Conservation (phyloP, 2,329 filamentous ascomycete species). For the Alternaria viburni region DNA sequence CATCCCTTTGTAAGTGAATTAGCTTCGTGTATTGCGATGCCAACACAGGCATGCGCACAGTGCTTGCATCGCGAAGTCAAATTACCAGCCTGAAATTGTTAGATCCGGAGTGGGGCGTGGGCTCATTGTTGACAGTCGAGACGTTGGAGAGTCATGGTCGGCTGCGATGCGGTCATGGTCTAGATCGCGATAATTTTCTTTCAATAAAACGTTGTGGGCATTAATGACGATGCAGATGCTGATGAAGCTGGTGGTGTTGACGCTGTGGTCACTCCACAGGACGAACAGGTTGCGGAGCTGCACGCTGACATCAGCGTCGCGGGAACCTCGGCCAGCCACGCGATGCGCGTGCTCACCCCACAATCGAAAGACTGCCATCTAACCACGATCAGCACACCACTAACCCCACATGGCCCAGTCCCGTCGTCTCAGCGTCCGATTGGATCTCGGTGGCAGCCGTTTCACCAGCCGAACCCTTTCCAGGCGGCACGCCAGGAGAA, state of each 20-base stretch:
- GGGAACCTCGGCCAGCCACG: conserved; percentile 15
- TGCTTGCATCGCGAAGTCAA: background rate
- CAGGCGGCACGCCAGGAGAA: conserved; percentile 17
- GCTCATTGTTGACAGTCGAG: background rate
- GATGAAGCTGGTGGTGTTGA: conserved; percentile 1
- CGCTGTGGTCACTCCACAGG: conserved; percentile 4
- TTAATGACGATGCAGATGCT: conserved; percentile 1
- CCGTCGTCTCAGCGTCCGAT: conserved; percentile 16
- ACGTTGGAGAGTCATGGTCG: conserved; percentile 23
- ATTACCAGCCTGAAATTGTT: background rate
- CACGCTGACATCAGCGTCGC: conserved; percentile 13
- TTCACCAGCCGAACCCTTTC: conserved; percentile 16
- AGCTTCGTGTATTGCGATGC: background rate
- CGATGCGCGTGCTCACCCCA: conserved; percentile 23
- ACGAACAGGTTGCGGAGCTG: conserved; percentile 6
- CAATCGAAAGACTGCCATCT: conserved; percentile 23
- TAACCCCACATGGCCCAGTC: conserved; percentile 23
- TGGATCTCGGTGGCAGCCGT: conserved; percentile 25
- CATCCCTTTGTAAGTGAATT: background rate
- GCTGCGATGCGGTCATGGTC: conserved; percentile 3
- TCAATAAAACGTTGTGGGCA: background rate
- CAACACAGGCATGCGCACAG: background rate
- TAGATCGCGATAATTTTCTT: background rate
- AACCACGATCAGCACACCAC: conserved; percentile 17
- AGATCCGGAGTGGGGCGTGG: conserved; percentile 2